Conservation (phyloP, 176 grass and related monocot species). For the Rhynchospora tenuis region DNA sequence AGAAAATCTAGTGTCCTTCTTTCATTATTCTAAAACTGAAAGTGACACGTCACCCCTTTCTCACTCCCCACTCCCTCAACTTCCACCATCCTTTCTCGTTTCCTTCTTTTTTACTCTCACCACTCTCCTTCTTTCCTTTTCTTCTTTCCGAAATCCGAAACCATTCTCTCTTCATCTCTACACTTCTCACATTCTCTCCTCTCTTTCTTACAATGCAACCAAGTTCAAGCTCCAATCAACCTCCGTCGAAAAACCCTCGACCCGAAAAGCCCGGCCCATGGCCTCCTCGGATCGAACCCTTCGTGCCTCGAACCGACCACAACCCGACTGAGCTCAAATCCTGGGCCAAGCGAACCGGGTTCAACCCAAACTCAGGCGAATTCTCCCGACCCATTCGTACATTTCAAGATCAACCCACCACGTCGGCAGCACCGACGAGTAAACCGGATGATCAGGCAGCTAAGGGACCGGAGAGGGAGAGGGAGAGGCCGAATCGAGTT, state of each 20-base stretch:
- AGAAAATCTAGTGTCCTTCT: background rate
- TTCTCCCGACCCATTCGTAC: slow-evolving; percentile 16
- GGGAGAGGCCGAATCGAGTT: background rate
- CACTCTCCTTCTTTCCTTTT: slow-evolving; percentile 16
- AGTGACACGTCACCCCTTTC: slow-evolving; percentile 40
- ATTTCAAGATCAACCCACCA: slow-evolving; percentile 19
- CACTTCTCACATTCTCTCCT: background rate
- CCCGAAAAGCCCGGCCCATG: slow-evolving; percentile 21
- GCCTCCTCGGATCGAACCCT: slow-evolving; percentile 56
- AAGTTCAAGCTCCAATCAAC: slow-evolving; percentile 25
- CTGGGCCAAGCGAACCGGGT: slow-evolving; percentile 88
- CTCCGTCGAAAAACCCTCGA: background rate
- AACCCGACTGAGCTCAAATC: slow-evolving; percentile 76
- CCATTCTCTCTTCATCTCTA: background rate
- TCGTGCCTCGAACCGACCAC: slow-evolving; percentile 62
- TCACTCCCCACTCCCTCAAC: slow-evolving; percentile 23
- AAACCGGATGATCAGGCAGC: background rate
- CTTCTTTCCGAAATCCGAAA: background rate
- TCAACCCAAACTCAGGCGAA: slow-evolving; percentile 62
- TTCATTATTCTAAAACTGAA: slow-evolving; percentile 22
- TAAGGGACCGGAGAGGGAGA: background rate
- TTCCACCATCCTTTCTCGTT: slow-evolving; percentile 13
- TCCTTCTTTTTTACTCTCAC: slow-evolving; percentile 35
- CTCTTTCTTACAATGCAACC: slow-evolving; percentile 14
- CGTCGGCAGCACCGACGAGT: background rate